Evolutionary conservation across 768 basidiomycete species (phyloP).

Genomic region (Boletus huronensis): DNA sequence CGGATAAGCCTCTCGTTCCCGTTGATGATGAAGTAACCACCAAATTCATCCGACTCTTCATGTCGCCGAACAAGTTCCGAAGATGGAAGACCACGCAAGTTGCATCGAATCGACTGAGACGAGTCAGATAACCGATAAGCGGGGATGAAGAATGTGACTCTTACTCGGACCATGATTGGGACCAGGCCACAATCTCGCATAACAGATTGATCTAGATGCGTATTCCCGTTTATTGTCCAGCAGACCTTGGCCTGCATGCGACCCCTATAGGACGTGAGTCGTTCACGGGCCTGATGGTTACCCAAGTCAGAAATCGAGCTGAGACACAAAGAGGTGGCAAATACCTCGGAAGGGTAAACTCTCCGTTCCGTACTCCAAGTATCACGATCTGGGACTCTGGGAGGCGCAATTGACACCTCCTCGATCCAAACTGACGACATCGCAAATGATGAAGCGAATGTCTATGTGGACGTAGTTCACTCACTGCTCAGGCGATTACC

Average conservation of each 20-base stretch:
- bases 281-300: slow-evolving; percentile 74
- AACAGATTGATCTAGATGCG: slow-evolving; percentile 63
- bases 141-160: slow-evolving; percentile 29
- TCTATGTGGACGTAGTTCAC: slow-evolving; percentile 30
- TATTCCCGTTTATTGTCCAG: slow-evolving; percentile 70
- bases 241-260: slow-evolving; percentile 83
- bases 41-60: slow-evolving; percentile 98
- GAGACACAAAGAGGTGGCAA: slow-evolving; percentile 2
- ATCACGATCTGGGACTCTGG: slow-evolving; percentile 85
- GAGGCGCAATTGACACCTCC: slow-evolving; percentile 74
- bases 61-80: slow-evolving; percentile 83
- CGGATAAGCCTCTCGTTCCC: slow-evolving; percentile 99
- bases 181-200: slow-evolving; percentile 86
- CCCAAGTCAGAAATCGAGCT: slow-evolving; percentile 7
- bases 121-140: background rate
- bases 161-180: slow-evolving; percentile 95
- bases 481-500: slow-evolving; percentile 86
- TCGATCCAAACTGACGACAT: slow-evolving; percentile 82
- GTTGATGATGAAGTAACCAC: slow-evolving; percentile 98
- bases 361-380: slow-evolving; percentile 67
- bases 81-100: slow-evolving; percentile 81
- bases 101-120: slow-evolving; percentile 82
- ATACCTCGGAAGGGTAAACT: slow-evolving; percentile 87
- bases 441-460: slow-evolving; percentile 4
- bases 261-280: slow-evolving; percentile 87